Conservation (phyloP, 805 yeast genomes). For the Scheffersomyces amazonensis region DNA sequence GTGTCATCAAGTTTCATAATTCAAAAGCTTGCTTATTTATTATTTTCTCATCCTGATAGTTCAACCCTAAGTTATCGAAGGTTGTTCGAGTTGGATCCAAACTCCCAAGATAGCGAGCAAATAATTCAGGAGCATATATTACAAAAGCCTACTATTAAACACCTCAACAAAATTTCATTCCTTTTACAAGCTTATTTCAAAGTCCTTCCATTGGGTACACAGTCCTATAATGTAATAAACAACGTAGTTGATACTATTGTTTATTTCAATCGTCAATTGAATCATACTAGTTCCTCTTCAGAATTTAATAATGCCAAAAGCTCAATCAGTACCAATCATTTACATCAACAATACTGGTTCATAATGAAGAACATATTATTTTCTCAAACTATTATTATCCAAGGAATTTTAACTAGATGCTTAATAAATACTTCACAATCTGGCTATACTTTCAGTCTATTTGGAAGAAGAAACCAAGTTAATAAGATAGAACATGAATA, state of each 20-base stretch:
- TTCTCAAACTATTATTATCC: slow-evolving; percentile 47
- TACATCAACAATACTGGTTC: slow-evolving; percentile 31
- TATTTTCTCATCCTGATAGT: slow-evolving; percentile 13
- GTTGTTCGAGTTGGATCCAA: slow-evolving; percentile 13
- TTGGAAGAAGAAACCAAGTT: not conserved
- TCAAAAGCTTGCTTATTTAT: slow-evolving; percentile 14
- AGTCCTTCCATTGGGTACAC: slow-evolving; percentile 9
- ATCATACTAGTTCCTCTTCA: slow-evolving; percentile 12
- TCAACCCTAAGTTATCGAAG: slow-evolving; percentile 11
- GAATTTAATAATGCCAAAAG: slow-evolving; percentile 11
- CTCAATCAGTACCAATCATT: slow-evolving; percentile 3
- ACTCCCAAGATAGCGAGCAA: slow-evolving; percentile 10
- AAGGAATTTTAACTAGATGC: slow-evolving; percentile 43
- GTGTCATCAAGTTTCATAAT: slow-evolving; percentile 17
- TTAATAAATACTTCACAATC: slow-evolving; percentile 8
- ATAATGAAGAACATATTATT: slow-evolving; percentile 43
- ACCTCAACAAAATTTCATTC: slow-evolving; percentile 47
- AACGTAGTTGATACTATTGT: slow-evolving; percentile 19
- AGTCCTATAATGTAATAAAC: slow-evolving; percentile 15
- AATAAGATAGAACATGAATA: slow-evolving; percentile 3
- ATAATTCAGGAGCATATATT: slow-evolving; percentile 9
- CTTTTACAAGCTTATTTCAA: slow-evolving; percentile 37
- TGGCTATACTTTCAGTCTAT: not conserved
- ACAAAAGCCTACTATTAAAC: slow-evolving; percentile 44
- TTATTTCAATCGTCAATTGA: slow-evolving; percentile 24